phyloP scores from a whole-genome alignment of 768 basidiomycete species.

The Megacollybia marginata region DNA sequence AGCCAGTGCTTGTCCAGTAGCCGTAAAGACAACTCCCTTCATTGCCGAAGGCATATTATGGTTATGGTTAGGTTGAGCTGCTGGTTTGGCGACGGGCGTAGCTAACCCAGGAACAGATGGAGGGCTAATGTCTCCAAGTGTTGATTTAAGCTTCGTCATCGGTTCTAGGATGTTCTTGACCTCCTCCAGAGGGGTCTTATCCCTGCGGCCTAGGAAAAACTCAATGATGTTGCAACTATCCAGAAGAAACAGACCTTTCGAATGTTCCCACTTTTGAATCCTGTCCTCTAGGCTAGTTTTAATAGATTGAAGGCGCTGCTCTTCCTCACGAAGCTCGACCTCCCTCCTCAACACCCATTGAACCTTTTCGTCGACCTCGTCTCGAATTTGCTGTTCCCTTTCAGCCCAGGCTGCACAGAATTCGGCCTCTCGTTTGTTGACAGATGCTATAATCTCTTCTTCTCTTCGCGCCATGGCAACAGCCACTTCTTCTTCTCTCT shows the following conservation, averaged over 20 bases:
- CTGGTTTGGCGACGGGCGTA: slow-evolving; percentile 44
- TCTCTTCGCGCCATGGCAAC: slow-evolving; percentile 58
- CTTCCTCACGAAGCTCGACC: slow-evolving; percentile 46
- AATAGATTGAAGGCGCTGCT: slow-evolving; percentile 37
- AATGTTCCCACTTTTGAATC: slow-evolving; percentile 34
- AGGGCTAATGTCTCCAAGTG: slow-evolving; percentile 12
- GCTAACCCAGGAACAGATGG: slow-evolving; percentile 28
- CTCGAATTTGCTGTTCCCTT: slow-evolving; percentile 42
- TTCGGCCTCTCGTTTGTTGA: slow-evolving; percentile 56
- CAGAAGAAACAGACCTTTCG: slow-evolving; percentile 14
- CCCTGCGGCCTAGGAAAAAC: slow-evolving; percentile 31
- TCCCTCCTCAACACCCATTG: slow-evolving; percentile 45
- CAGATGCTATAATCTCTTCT: slow-evolving; percentile 65
- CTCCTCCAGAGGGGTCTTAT: slow-evolving; percentile 63
- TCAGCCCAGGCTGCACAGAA: slow-evolving; percentile 51
- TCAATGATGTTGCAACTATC: background rate
- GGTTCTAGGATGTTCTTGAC: slow-evolving; percentile 64
- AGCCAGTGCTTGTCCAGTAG: slow-evolving; percentile 65
- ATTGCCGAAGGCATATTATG: slow-evolving; percentile 48
- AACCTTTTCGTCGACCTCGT: slow-evolving; percentile 42
- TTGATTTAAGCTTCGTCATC: slow-evolving; percentile 20
- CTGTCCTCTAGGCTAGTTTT: slow-evolving; percentile 44
- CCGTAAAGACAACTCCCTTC: slow-evolving; percentile 74
- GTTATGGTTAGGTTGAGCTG: slow-evolving; percentile 9
- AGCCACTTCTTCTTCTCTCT: slow-evolving; percentile 67